Evolutionary conservation across 1,284 basidiomycete species (phyloP).

Genomic region (Leucoagaricus sp.): DNA sequence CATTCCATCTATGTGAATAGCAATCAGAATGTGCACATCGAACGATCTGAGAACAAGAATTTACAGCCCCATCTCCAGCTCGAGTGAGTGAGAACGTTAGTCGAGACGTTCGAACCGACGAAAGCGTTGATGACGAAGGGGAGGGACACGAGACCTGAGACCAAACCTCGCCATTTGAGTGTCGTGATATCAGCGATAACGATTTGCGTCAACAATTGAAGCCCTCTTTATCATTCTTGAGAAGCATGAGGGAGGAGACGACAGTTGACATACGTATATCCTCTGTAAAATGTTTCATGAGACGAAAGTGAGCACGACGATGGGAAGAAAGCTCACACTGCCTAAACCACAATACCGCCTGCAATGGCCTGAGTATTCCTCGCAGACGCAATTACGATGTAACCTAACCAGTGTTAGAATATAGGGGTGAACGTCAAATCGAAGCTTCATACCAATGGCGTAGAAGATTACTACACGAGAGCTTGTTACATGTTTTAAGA

Average conservation of each 20-base stretch:
- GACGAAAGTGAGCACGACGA: too few relatives aligned
- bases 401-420: conserved; percentile 37
- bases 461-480: conserved; percentile 52
- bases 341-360: conserved; percentile 58
- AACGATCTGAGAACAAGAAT: conserved; percentile 20
- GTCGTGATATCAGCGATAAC: conserved; percentile 82
- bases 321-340: conserved; percentile 40
- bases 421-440: conserved; percentile 20
- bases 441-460: conserved; percentile 37
- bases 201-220: conserved; percentile 76
- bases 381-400: conserved; percentile 71
- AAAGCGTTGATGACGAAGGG: conserved; percentile 74
- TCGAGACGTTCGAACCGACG: conserved; percentile 70
- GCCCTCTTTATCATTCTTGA: conserved; percentile 32
- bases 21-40: background rate
- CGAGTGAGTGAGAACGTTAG: conserved; percentile 52
- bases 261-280: conserved; percentile 41
- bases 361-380: conserved; percentile 50
- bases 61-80: conserved; percentile 80
- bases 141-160: conserved; percentile 61
- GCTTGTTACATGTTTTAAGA: background rate
- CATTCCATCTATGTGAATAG: conserved; percentile 56
- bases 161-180: conserved; percentile 76
- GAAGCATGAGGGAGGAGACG: background rate
- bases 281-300: conserved; percentile 32